A percentile compares a stretch with the other conserved stretches of the same genome.
Evolutionary conservation across 2,329 filamentous ascomycete genomes (phyloP).

Genomic region (Clonostachys rosea): DNA sequence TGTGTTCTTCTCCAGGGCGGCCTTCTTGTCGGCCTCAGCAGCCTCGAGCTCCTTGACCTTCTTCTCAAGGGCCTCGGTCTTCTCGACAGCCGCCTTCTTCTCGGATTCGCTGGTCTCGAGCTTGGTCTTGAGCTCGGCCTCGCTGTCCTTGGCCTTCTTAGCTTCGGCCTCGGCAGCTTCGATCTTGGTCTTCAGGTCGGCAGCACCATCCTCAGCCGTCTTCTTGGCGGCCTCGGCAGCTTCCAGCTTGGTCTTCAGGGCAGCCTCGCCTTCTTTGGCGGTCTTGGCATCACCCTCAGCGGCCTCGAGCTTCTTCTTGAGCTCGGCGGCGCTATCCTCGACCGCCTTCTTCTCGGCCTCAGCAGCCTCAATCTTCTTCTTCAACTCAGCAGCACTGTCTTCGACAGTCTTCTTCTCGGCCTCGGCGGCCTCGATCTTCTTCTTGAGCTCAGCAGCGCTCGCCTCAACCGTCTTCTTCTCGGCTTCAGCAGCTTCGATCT

Average conservation of each 20-base stretch:
- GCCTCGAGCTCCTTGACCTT: not conserved
- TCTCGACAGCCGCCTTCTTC: constrained; percentile 2
- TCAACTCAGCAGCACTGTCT: not conserved
- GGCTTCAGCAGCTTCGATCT: constrained; percentile 1
- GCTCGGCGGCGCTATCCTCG: constrained; percentile 6
- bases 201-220: not conserved
- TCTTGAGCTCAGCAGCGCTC: constrained; percentile 1
- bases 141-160: not conserved
- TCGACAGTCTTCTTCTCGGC: constrained; percentile 1
- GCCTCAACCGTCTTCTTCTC: constrained; percentile 2
- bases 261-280: not conserved
- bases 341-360: constrained; percentile 6
- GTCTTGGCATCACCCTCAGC: not conserved
- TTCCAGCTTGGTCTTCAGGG: not conserved
- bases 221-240: not conserved
- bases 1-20: no score
- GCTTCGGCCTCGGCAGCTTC: not conserved
- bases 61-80: not conserved
- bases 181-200: not conserved
- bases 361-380: not conserved
- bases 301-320: constrained; percentile 3
- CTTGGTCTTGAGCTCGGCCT: constrained; percentile 6
- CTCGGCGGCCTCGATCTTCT: not conserved
- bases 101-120: constrained; percentile 1
- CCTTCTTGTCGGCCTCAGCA: no score